Base-by-base conservation (phyloP, 257 asterid species). In the Fraxinus cuspidata region DNA sequence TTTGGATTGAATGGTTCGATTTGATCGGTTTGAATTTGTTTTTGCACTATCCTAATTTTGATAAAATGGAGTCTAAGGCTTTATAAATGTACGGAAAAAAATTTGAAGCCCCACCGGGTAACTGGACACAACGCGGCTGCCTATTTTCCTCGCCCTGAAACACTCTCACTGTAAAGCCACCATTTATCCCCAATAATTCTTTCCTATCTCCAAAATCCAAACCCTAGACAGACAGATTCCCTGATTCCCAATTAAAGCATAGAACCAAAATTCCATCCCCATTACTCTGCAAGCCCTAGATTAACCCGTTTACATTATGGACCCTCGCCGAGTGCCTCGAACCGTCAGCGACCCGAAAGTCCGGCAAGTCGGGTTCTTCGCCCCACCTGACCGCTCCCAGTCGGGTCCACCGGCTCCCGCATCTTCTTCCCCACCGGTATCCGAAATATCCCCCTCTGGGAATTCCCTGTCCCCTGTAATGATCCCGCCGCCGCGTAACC, bases 321-420 rank as follows among this genome's bases (percentile, higher is more conserved):
- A 92, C 15, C 35, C 90, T 70, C 98, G 97, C 68, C 94, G 97
- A 51, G 93, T 72, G 1, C 87, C 94, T 4, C 96, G 99, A 74
- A 83, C 94, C 42, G 97, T 93, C 75, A 89, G 86, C 84, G 97
- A 90, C 84, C 99, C 99, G 10, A 96, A 85, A 85, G 91, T 96
- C 81, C 94, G 99, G 40, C 99, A 93, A 21, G 99, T 96, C 44
- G 99, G 99, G 35, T 96, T 94, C 86, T 90, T 93, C 82, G 86
- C 85, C 34, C 93, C 94, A 19, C 92, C 92, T 67, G 92, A 88
- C 71, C 87, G 91, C 19, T 79, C 93, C 40, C 94, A 78, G 32
- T 91, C 89, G 72, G 94, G 84, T 47, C 99, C 92, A 16, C 84
- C 88, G 47, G 84, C 70, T 64, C 94, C 91, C 10, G 49, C 32